Evolutionary conservation across 2,329 filamentous ascomycete genomes (phyloP), one percentile per base, ranked within the genome.

Genomic region (Cladosporium cucumerinum): DNA sequence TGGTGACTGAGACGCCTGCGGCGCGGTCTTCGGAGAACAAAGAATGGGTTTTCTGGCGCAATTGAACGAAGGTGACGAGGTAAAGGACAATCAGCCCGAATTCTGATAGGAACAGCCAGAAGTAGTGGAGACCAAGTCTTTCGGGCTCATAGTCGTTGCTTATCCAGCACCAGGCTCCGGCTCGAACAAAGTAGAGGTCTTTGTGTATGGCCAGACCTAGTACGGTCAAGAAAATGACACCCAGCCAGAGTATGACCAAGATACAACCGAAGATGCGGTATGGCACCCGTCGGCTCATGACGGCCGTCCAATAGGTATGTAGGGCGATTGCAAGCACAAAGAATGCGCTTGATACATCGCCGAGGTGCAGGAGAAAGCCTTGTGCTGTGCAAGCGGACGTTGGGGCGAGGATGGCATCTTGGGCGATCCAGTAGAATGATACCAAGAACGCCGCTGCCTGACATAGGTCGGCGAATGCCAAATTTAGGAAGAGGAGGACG

Each of bases 131-230:
- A 67, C 82, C 81, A 0, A 90, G 78, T 54, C 87, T 84, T 7
- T 88, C 79, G 3, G 77, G 73, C 52, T 82, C 79, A 68, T 85
- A 85, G 18, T 81, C 76, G 3, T 79, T 76, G 65, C 85, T 85
- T 65, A 89, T 83, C 87, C 87, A 90, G 73, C 87, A 89, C 86
- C 88, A 91, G 10, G 86, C 83, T 11, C 85, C 85, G 32, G 87
- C 87, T 21, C 87, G 81, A n/a, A 88, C 86, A 65, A 87, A 90
- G 58, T 87, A 76, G 36, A 77, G 74, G 1, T 77, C 4, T 74
- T 70, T 74, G 68, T 82, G 76, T 32, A 81, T 69, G 8, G 77
- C 78, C 0, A 83, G 76, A 0, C 80, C 86, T 25, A 87, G 76
- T 1, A 85, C 75, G 0, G 84, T 85, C 34, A 89, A 80, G 4